Conservation (phyloP, 2,329 filamentous ascomycete genomes). For the Microcyclospora pomicola region DNA sequence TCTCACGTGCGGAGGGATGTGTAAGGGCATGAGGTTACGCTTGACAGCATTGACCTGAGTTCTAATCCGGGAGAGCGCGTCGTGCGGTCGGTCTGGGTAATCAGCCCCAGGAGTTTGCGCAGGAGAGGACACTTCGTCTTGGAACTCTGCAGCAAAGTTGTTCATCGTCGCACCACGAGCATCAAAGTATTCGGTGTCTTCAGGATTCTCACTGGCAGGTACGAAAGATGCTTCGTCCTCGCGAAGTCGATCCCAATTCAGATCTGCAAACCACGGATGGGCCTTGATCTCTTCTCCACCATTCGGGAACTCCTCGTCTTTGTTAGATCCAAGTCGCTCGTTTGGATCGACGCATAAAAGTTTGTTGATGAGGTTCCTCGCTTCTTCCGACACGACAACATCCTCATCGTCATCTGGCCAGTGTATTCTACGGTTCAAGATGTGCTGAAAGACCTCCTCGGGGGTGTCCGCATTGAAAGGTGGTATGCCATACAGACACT, state of each 20-base stretch:
- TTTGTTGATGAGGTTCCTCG: slow-evolving; percentile 87
- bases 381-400: slow-evolving; percentile 57
- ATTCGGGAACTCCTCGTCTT: slow-evolving; percentile 63
- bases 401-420: slow-evolving; percentile 76
- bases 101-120: slow-evolving; percentile 55
- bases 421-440: slow-evolving; percentile 73
- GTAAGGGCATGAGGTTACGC: slow-evolving; percentile 82
- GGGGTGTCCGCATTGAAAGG: slow-evolving; percentile 85
- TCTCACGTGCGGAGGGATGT: slow-evolving; percentile 91
- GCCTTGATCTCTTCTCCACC: slow-evolving; percentile 84
- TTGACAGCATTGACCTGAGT: slow-evolving; percentile 77
- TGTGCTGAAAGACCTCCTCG: slow-evolving; percentile 94
- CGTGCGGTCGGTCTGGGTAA: slow-evolving; percentile 81
- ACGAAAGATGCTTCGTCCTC: slow-evolving; percentile 95
- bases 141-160: slow-evolving; percentile 84
- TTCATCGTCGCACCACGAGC: slow-evolving; percentile 79
- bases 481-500: slow-evolving; percentile 84
- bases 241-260: slow-evolving; percentile 83
- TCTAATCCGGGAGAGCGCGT: slow-evolving; percentile 79
- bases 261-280: slow-evolving; percentile 75
- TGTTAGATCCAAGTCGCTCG: slow-evolving; percentile 72
- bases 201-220: slow-evolving; percentile 79
- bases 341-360: slow-evolving; percentile 74
- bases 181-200: slow-evolving; percentile 98
- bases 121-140: slow-evolving; percentile 73